Evolutionary conservation across 306 rosid genomes (phyloP), one percentile per base, ranked within the genome.

Genomic region (Fragaria nilgerrensis): DNA sequence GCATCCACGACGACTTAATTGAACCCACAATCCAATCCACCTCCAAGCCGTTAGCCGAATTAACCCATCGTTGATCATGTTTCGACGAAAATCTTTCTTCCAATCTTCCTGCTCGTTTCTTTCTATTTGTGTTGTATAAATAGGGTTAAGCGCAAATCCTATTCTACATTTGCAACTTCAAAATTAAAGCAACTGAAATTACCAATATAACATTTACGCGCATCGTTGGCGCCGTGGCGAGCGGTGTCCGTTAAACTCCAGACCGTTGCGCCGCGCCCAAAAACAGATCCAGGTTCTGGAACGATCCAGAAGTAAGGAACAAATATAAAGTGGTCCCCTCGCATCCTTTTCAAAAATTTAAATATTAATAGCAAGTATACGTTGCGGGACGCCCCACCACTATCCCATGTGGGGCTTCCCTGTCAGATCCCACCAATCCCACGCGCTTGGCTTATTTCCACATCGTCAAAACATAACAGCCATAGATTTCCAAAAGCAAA

Each of bases 371-470:
- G 68, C 44, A 15, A 34, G 44, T 22, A 20, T 37, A 55, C 67
- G 20, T 44, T 23, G 27, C 15, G 16, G 15, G 27, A 65, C 70
- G 27, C 45, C 76, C 66, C 37, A 44, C 29, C 58, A 75, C 13
- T 13, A 1, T 10, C 11, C 81, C 90, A 79, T 81, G 87, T 87
- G 86, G 86, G 50, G 52, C 22, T 52, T 47, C 52, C 27, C 72
- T 3, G 52, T 74, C 72, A 47, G 41, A 29, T 50, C 36, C 32
- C 83, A 44, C 77, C 83, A 59, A 75, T 66, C 77, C 78, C 4
- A 29, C 37, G 47, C 67, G 20, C 75, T 37, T 32, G 20, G 63
- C 73, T 27, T 44, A 23, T 47, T 48, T 58, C 27, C 52, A 65
- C 74, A 45, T 9, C 47, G 12, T 0, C 7, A 32, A 27, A 45